phyloP scores from a whole-genome alignment of 192 early-diverging fungal species.

The Lobosporangium transversale region DNA sequence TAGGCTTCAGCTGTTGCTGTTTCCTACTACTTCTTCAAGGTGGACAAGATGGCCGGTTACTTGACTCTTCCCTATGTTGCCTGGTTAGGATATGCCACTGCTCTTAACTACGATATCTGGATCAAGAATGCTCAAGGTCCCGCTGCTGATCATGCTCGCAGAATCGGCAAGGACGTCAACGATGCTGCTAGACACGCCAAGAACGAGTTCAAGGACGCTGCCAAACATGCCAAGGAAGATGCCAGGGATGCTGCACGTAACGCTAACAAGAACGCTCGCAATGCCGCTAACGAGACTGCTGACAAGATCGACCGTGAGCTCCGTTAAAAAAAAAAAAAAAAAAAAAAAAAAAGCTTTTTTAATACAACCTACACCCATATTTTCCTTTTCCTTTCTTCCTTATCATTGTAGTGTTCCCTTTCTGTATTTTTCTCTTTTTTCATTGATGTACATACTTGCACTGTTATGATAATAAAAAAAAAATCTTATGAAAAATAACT shows the following conservation, averaged over 20 bases:
- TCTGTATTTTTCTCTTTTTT: too few species aligned
- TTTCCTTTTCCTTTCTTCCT: too few species aligned
- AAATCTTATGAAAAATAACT: too few species aligned
- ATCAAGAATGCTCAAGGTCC: slow-evolving; percentile 35
- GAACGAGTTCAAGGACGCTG: slow-evolving; percentile 10
- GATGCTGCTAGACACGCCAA: slow-evolving; percentile 37
- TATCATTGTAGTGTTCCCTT: too few species aligned
- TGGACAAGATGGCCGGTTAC: slow-evolving; percentile 33
- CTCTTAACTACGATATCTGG: slow-evolving; percentile 45
- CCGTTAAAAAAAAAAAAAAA: slow-evolving; percentile 13
- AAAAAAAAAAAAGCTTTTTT: too few species aligned
- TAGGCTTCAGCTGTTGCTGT: slow-evolving; percentile 31
- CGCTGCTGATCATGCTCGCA: slow-evolving; percentile 35
- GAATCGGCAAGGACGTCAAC: slow-evolving; percentile 29
- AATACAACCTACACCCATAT: too few species aligned
- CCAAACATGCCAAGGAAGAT: slow-evolving; percentile 13
- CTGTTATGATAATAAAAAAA: too few species aligned
- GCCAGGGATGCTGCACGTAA: slow-evolving; percentile 23
- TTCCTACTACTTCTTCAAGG: slow-evolving; percentile 42
- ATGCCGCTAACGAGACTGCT: slow-evolving; percentile 11
- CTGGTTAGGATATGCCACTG: slow-evolving; percentile 48
- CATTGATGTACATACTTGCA: too few species aligned
- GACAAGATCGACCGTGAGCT: slow-evolving; percentile 31
- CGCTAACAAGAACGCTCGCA: slow-evolving; percentile 15
- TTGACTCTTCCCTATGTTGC: slow-evolving; percentile 42